Evolutionary conservation across 768 basidiomycete genomes (phyloP).

Genomic region (Cantharellus cinnabarinus): DNA sequence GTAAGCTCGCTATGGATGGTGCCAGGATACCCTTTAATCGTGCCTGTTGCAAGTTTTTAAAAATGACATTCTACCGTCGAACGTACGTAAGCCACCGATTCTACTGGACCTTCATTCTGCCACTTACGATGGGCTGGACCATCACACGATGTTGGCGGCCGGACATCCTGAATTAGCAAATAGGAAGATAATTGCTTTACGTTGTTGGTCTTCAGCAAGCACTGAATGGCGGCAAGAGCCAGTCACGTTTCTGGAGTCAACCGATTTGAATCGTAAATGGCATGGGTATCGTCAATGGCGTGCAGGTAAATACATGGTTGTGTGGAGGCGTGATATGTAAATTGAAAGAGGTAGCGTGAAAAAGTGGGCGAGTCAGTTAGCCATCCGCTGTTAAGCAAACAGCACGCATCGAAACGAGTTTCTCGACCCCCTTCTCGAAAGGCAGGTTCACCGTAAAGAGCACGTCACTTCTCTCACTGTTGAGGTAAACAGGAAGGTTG

Average conservation of each 20-base stretch:
- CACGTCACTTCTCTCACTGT: constrained; percentile 72
- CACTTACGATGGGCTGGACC: constrained; percentile 94
- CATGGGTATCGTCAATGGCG: not conserved
- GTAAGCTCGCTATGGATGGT: constrained; percentile 1
- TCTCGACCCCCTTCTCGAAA: constrained; percentile 43
- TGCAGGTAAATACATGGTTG: not conserved
- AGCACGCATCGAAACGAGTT: constrained; percentile 67
- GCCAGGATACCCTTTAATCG: constrained; percentile 4
- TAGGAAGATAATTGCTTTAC: not conserved
- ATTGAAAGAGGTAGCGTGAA: not conserved
- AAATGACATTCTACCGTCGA: constrained; percentile 67
- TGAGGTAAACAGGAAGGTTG: constrained; percentile 82
- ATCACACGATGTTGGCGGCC: constrained; percentile 89
- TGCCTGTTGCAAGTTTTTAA: constrained; percentile 89
- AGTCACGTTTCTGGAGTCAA: too few relatives aligned
- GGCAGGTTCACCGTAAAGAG: constrained; percentile 78
- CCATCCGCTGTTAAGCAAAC: constrained; percentile 77
- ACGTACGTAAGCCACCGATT: not conserved
- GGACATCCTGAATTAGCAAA: constrained; percentile 39
- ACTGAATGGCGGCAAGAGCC: too few relatives aligned
- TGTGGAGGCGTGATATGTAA: not conserved
- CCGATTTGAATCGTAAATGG: not conserved
- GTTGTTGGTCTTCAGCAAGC: too few relatives aligned
- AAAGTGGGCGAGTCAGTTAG: constrained; percentile 14
- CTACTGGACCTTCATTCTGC: not conserved